A percentile compares a stretch with the other conserved stretches of the same genome.
phyloP scores from a whole-genome alignment of 2,329 filamentous ascomycete species.

The Ascochyta fabae region DNA sequence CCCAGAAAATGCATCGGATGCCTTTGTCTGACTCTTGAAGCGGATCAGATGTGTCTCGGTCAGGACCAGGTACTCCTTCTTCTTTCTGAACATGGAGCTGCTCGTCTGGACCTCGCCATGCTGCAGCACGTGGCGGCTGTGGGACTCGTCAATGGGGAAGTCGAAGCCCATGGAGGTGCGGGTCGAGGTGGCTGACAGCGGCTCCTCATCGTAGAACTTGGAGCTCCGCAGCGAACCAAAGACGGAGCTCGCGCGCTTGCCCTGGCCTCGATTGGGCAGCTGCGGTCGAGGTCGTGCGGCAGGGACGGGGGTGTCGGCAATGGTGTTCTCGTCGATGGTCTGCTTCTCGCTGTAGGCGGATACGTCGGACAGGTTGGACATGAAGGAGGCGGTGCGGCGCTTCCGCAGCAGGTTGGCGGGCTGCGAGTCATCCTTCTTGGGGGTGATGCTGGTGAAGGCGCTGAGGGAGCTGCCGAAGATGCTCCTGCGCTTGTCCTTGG shows the following conservation, averaged over 20 bases:
- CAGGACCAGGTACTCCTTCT: conserved; percentile 74
- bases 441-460: conserved; percentile 37
- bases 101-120: conserved; percentile 75
- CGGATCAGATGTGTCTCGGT: conserved; percentile 72
- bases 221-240: conserved; percentile 65
- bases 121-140: conserved; percentile 59
- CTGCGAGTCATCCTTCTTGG: conserved; percentile 43
- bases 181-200: conserved; percentile 57
- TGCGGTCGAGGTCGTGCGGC: conserved; percentile 18
- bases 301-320: conserved; percentile 18
- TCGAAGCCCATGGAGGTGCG: conserved; percentile 50
- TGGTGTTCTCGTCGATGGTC: conserved; percentile 19
- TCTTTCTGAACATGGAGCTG: conserved; percentile 73
- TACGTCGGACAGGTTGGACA: conserved; percentile 41
- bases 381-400: conserved; percentile 46
- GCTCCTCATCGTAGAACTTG: conserved; percentile 61
- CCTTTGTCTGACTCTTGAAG: conserved; percentile 72
- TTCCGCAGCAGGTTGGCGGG: conserved; percentile 47
- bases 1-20: conserved; percentile 63
- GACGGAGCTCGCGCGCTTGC: conserved; percentile 54
- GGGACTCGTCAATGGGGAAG: conserved; percentile 50
- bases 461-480: conserved; percentile 47
- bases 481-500: conserved; percentile 47
- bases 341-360: conserved; percentile 32
- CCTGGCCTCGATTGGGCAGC: conserved; percentile 29